Base-by-base conservation (phyloP, 2,329 filamentous ascomycete genomes). In the Cercospora sojina region DNA sequence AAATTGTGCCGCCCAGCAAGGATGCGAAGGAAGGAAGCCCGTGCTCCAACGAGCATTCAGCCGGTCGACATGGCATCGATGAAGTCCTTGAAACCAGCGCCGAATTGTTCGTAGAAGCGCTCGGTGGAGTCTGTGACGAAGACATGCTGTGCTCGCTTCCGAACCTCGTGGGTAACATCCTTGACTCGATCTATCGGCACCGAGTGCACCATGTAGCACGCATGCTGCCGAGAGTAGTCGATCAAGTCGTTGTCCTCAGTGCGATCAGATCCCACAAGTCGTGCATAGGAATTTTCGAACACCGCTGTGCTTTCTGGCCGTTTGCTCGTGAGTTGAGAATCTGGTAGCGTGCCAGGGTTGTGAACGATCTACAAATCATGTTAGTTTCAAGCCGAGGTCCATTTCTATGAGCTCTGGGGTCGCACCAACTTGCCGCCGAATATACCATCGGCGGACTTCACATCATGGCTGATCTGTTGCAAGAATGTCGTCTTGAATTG, bases 321-420 rank as follows among this genome's bases (percentile, higher is more conserved):
- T 16, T 25, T 55, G 18, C 61, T 47, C 5, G 56, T 62, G 16
- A 71, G 61, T 31, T 65, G 27, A 16, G 62, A 18, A 32, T 70
- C 69, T 20, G 66, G 68, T 20, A 66, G 35, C 23, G 68, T 70
- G 56, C 69, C 69, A 25, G 69, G 69, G 23, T 71, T 71, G 61
- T 70, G 66, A 57, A 71, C 57, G 18, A 70, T 65, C 69, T 70
- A 27, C 55, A 43, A 23, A 25, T 16, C 43, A 38, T 23, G 49
- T 66, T 20, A 69, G 51, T 13, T 64, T 60, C n/a, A 61, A 60
- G 23, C 53, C 53, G 53, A 56, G 53, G 31, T 31, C 16, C 43
- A 51, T 16, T 55, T 5, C 23, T 58, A 64, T 29, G 10, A 25
- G 8, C 3, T 7, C 32, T 9, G 20, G 6, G 56, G 13, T 58